Evolutionary conservation across 352 stramenopile genomes (phyloP), one percentile per base, ranked within the genome.

Genomic region (Globisporangium paroecandrum): DNA sequence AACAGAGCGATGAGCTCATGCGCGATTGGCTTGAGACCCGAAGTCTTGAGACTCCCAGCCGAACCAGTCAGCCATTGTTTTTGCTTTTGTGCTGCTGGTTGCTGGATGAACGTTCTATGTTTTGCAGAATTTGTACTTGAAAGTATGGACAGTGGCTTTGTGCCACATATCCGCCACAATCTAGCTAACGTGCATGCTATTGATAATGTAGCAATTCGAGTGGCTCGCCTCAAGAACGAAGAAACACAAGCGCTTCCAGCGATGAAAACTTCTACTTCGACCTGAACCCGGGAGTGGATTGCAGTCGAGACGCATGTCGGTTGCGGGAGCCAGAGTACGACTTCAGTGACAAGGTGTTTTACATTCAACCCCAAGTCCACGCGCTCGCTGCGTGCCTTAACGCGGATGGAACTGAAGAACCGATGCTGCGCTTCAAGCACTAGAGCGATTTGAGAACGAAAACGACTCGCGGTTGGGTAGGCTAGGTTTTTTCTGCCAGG

Each of bases 251-350:
- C 25, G 3, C 38, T 8, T 49, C 25, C 4, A 15, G 20, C 13
- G 62, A 67, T 12, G 62, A n/a, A 1, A 20, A 38, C 29, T 51
- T 20, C 18, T 67, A 34, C 51, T 47, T 58, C 47, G 43, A 47
- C 10, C 29, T 56, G 25, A n/a, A 53, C 18, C 10, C 25, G 8
- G 13, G 13, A 9, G 27, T n/a, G 1, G 49, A 55, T 4, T 67
- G 51, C 25, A 57, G 59, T 24, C 27, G 18, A 24, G 41, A 25
- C 20, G 59, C 41, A 3, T 65, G 41, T 22, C 18, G 54, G 25
- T 1, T 53, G 8, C 13, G 4, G 9, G 4, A 57, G 18, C 20
- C 4, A 10, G 41, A 67, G 54, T 67, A 61, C 36, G 25, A 24
- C 10, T 27, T 27, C 9, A 8, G 2, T 8, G 5, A 15, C 15